Evolutionary conservation across 306 rosid species (phyloP).

Genomic region (Echinosophora koreensis): DNA sequence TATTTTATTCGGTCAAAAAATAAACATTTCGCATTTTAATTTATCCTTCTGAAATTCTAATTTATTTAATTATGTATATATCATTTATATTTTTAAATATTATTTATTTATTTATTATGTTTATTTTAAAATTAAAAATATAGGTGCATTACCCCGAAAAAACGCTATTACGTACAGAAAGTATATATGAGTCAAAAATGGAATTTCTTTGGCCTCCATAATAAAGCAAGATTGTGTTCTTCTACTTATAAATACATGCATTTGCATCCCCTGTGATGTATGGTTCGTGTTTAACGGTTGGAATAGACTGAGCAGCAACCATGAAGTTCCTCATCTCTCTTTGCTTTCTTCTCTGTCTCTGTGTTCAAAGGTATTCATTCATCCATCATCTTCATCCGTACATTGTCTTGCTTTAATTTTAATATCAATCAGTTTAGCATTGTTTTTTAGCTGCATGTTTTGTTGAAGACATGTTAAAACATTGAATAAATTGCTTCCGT

Average conservation of each 20-base stretch:
- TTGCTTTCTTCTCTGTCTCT: constrained; percentile 47
- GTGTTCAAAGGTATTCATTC: constrained; percentile 49
- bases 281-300: not conserved
- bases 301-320: not conserved
- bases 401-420: not conserved
- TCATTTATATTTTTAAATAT: too few relatives aligned
- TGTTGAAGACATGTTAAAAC: not conserved
- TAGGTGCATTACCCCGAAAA: too few relatives aligned
- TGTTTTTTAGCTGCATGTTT: not conserved
- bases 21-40: too few relatives aligned
- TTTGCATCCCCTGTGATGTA: not conserved
- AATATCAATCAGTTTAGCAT: not conserved
- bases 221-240: not conserved
- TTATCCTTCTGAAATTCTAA: too few relatives aligned
- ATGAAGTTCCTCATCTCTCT: constrained; percentile 45
- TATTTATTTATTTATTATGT: too few relatives aligned
- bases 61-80: too few relatives aligned
- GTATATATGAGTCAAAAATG: too few relatives aligned
- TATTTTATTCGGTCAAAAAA: too few relatives aligned
- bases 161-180: too few relatives aligned
- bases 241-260: not conserved
- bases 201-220: not conserved
- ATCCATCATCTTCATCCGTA: not conserved
- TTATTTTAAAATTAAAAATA: too few relatives aligned
- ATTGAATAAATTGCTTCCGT: not conserved